A percentile compares a stretch with the other conserved stretches of the same genome.
These are phyloP conservation scores for Pseudogymnoascus sp. DNA, from an alignment of 2,329 filamentous ascomycete genomes.

Conservation along the genomic window DNA sequence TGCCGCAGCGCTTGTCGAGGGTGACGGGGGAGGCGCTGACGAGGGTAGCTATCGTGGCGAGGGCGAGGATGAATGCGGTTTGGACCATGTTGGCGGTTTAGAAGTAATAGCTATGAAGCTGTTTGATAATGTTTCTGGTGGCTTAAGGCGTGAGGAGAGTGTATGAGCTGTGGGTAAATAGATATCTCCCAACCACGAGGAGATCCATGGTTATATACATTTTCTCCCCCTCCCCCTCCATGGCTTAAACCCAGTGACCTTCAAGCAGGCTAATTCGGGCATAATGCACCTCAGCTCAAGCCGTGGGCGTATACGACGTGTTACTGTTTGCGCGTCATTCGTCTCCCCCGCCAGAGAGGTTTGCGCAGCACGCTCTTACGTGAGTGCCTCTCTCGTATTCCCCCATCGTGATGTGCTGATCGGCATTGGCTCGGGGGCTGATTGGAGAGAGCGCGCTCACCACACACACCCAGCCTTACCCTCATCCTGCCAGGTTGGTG, in stretches of 20 bases:
- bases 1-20: conserved; percentile 1
- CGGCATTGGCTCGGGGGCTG: not conserved
- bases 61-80: not conserved
- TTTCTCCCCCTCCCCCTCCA: not conserved
- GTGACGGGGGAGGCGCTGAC: not conserved
- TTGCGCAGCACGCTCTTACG: not conserved
- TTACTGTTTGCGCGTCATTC: not conserved
- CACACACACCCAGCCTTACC: not conserved
- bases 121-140: not conserved
- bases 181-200: not conserved
- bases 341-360: not conserved
- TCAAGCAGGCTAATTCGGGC: not conserved
- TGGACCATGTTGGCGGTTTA: not conserved
- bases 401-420: not conserved
- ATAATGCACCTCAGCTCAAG: not conserved
- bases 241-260: not conserved
- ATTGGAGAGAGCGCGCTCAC: not conserved
- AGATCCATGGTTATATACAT: not conserved
- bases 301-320: not conserved
- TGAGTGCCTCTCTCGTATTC: not conserved
- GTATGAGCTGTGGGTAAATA: not conserved
- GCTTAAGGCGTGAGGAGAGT: not conserved
- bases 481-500: not conserved
- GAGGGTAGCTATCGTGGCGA: not conserved
- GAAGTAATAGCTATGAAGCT: not conserved